Conservation (phyloP, 1,284 basidiomycete species). For the Veloporphyrellus conicus region DNA sequence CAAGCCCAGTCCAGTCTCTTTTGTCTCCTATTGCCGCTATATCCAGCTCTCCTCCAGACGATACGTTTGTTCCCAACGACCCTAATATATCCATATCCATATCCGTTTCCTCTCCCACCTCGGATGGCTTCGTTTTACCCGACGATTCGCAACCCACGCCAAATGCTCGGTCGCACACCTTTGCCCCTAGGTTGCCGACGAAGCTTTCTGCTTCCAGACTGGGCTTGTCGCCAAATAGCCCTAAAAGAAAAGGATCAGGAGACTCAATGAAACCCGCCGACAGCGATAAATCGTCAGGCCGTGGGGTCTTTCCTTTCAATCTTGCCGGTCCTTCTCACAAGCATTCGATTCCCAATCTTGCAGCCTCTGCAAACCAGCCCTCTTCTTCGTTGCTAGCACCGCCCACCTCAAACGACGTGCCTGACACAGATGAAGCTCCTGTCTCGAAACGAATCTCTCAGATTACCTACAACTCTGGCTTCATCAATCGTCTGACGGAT, state of each 20-base stretch:
- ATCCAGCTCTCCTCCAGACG: constrained; percentile 24
- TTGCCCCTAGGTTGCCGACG: constrained; percentile 66
- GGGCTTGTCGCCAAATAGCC: constrained; percentile 40
- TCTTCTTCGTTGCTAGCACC: constrained; percentile 46
- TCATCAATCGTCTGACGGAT: constrained; percentile 67
- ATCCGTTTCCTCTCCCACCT: constrained; percentile 34
- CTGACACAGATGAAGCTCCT: constrained; percentile 21
- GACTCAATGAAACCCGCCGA: constrained; percentile 31
- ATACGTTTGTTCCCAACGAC: constrained; percentile 18
- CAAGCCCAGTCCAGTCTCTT: constrained; percentile 45
- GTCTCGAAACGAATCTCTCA: constrained; percentile 64
- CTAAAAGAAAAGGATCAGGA: constrained; percentile 52
- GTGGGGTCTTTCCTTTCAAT: constrained; percentile 35
- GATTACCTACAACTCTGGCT: constrained; percentile 67
- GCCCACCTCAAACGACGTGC: constrained; percentile 41
- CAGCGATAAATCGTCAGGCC: constrained; percentile 26
- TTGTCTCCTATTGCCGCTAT: constrained; percentile 33
- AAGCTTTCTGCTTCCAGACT: constrained; percentile 55
- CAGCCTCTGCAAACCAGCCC: constrained; percentile 18
- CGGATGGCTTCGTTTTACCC: constrained; percentile 20
- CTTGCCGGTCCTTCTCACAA: constrained; percentile 31
- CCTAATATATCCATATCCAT: constrained; percentile 37
- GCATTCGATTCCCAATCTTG: constrained; percentile 22
- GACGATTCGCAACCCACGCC: constrained; percentile 25
- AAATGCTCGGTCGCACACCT: constrained; percentile 44